phyloP scores from a whole-genome alignment of 2,329 filamentous ascomycete genomes.

The Nemania bipapillata region DNA sequence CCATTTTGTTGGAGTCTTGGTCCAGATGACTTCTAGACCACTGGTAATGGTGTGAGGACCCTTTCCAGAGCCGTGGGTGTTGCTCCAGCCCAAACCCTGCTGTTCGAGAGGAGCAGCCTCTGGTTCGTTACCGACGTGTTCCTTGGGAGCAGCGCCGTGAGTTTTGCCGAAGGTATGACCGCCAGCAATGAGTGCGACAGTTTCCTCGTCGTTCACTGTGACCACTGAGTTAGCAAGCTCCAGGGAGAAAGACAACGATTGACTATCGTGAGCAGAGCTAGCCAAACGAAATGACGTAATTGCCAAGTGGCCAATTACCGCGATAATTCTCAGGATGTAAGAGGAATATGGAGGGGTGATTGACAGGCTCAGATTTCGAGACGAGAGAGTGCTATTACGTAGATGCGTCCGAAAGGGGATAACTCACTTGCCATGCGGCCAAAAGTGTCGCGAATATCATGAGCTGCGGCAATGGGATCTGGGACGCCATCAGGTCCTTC shows the following conservation, averaged over 20 bases:
- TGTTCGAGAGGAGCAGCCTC: slow-evolving; percentile 70
- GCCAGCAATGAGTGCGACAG: slow-evolving; percentile 80
- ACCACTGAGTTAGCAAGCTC: slow-evolving; percentile 8
- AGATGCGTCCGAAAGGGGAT: background rate
- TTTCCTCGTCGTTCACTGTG: slow-evolving; percentile 79
- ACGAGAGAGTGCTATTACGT: background rate
- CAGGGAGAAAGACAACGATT: background rate
- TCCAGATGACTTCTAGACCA: slow-evolving; percentile 83
- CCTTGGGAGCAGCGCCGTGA: slow-evolving; percentile 74
- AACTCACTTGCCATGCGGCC: slow-evolving; percentile 73
- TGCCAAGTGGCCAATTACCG: background rate
- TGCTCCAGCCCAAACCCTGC: slow-evolving; percentile 79
- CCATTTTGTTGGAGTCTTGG: slow-evolving; percentile 79
- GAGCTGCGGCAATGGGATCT: slow-evolving; percentile 74
- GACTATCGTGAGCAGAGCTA: background rate
- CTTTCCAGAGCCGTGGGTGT: slow-evolving; percentile 71
- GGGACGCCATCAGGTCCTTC: slow-evolving; percentile 79
- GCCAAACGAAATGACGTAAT: background rate
- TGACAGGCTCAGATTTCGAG: background rate
- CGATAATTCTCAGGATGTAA: background rate
- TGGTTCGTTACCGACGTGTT: slow-evolving; percentile 75
- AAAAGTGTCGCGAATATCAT: slow-evolving; percentile 79
- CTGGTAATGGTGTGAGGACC: slow-evolving; percentile 79
- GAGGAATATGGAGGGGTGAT: background rate
- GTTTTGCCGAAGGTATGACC: slow-evolving; percentile 85